Percentiles rank a stretch among this genome's conserved stretches.
phyloP scores from a whole-genome alignment of 2,329 filamentous ascomycete species.

The Aspergillus japonicus region DNA sequence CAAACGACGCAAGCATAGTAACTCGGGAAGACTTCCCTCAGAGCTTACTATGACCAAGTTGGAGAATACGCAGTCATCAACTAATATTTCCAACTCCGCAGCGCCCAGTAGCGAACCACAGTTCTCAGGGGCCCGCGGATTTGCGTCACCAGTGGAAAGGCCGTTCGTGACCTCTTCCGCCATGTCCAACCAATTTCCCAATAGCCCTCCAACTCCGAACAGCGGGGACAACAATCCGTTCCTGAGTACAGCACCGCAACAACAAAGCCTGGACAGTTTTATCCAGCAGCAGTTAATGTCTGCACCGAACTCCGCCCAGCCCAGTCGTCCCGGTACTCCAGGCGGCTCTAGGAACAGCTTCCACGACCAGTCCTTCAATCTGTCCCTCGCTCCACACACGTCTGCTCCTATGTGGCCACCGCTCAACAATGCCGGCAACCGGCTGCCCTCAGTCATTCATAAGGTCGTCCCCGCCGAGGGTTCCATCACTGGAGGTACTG shows the following conservation, averaged over 20 bases:
- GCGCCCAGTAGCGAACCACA: constrained; percentile 41
- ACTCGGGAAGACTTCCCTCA: constrained; percentile 66
- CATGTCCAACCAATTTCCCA: constrained; percentile 52
- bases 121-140: constrained; percentile 41
- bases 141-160: constrained; percentile 44
- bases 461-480: constrained; percentile 83
- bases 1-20: constrained; percentile 81
- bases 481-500: constrained; percentile 77
- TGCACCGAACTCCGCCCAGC: constrained; percentile 68
- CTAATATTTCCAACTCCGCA: constrained; percentile 32
- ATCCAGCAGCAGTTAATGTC: constrained; percentile 67
- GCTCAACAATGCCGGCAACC: constrained; percentile 51
- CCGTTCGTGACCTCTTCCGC: constrained; percentile 47
- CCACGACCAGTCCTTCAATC: constrained; percentile 34
- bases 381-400: constrained; percentile 44
- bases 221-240: constrained; percentile 61
- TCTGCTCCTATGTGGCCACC: constrained; percentile 55
- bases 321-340: constrained; percentile 77
- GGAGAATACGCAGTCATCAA: constrained; percentile 55
- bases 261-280: constrained; percentile 65
- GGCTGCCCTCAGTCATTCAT: constrained; percentile 65
- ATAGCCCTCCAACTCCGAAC: constrained; percentile 65
- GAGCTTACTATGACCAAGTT: constrained; percentile 79
- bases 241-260: constrained; percentile 58
- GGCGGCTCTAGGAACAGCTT: constrained; percentile 46